A percentile compares a stretch with the other conserved stretches of the same genome.
Evolutionary conservation across 805 yeast species (phyloP).

Genomic region (Candida jianshihensis): DNA sequence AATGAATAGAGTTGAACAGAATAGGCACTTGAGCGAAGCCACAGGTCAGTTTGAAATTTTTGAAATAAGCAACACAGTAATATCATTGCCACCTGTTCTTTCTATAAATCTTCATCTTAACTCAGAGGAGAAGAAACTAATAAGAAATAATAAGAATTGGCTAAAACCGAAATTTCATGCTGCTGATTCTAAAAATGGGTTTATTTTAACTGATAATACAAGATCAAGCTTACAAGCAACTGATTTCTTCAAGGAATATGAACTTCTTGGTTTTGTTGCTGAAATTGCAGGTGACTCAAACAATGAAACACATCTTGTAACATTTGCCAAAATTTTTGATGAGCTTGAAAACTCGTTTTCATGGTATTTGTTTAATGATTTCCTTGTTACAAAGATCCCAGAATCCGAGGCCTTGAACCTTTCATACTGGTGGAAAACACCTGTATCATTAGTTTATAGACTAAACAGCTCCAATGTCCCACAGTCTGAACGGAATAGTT

Average conservation of each 20-base stretch:
- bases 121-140: conserved; percentile 46
- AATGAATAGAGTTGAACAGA: conserved; percentile 43
- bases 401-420: conserved; percentile 75
- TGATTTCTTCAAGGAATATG: conserved; percentile 38
- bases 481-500: conserved; percentile 38
- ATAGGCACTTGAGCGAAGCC: conserved; percentile 45
- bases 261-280: conserved; percentile 63
- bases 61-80: conserved; percentile 44
- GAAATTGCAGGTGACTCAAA: conserved; percentile 41
- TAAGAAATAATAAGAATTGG: conserved; percentile 50
- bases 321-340: conserved; percentile 44
- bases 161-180: conserved; percentile 54
- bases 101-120: conserved; percentile 52
- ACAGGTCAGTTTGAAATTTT: conserved; percentile 47
- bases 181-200: conserved; percentile 30
- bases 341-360: conserved; percentile 20
- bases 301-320: conserved; percentile 52
- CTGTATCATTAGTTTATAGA: conserved; percentile 65
- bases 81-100: conserved; percentile 58
- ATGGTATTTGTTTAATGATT: conserved; percentile 91
- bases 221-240: conserved; percentile 23
- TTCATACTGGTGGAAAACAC: conserved; percentile 74
- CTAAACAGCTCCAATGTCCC: conserved; percentile 23
- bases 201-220: conserved; percentile 26
- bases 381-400: conserved; percentile 68